Evolutionary conservation across 179 eudicot genomes (phyloP), one percentile per base, ranked within the genome.

Genomic region (Vitellaria paradoxa): DNA sequence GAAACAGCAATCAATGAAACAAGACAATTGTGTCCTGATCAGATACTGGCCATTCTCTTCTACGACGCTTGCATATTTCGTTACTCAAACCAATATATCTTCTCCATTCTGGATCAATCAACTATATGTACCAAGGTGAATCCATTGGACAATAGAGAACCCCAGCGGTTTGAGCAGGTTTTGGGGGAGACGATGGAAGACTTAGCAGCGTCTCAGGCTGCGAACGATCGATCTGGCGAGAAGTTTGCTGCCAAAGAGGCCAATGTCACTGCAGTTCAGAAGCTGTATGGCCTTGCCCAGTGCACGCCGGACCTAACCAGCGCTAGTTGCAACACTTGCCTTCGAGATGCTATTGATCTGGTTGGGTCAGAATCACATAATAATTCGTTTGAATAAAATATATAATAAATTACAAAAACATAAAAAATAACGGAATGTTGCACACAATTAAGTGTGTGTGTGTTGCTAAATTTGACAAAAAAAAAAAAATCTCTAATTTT

Each of bases 231-330:
- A 42, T 66, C 49, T 8, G 49, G 52, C 9, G 30, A 37, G 70
- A 66, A 66, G 70, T 66, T 66, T 37, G 52, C 50, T 1, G 7
- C 50, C 0, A 47, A 20, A 68, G 56, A 15, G 15, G 82, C 37
- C 12, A 65, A 73, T 9, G 37, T 79, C 12, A 65, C 40, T 4
- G 57, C 42, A 11, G 4, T 40, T 20, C 49, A 50, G 55, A 65
- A 65, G 8, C 17, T 79, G 46, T 55, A 79, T 13, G 24, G 42
- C 9, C 72, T 73, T 15, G 74, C 23, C 17, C 73, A 79, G 69
- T 79, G 82, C 78, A 74, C 68, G 15, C 74, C 78, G 8, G 75
- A 75, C 59, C 3, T 79, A 17, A 4, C 53, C 21, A 52, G 18
- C 14, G 18, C 46, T 18, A 77, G 4, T 8, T 79, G 81, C 23